Evolutionary conservation across 345 rosid species (phyloP).

Genomic region (Arabis alpina): DNA sequence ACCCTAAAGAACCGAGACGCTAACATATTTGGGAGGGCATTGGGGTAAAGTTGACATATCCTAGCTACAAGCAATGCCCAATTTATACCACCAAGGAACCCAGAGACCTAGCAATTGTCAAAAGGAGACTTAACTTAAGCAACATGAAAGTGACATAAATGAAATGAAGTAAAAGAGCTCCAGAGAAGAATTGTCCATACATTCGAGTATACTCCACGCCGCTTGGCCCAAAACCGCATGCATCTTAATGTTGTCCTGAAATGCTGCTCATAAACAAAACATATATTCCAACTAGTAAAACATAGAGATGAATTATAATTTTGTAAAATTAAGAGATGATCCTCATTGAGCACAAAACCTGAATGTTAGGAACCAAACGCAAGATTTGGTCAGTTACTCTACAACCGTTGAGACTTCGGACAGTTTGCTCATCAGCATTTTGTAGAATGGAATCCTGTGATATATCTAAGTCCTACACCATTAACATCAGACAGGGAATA

Average conservation of each 20-base stretch:
- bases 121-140: constrained; percentile 7
- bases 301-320: constrained; percentile 8
- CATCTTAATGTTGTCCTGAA: constrained; percentile 94
- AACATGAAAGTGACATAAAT: constrained; percentile 18
- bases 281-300: constrained; percentile 35
- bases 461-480: constrained; percentile 84
- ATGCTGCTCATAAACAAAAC: constrained; percentile 51
- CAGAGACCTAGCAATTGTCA: constrained; percentile 67
- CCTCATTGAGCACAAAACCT: constrained; percentile 53
- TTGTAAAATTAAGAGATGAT: background rate
- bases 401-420: constrained; percentile 98
- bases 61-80: constrained; percentile 99
- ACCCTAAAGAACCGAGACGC: constrained; percentile 94
- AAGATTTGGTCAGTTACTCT: constrained; percentile 98
- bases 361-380: constrained; percentile 94
- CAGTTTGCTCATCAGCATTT: constrained; percentile 92
- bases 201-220: constrained; percentile 98
- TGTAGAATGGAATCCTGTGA: constrained; percentile 91
- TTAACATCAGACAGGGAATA: constrained; percentile 31
- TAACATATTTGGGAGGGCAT: constrained; percentile 92
- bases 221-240: constrained; percentile 96
- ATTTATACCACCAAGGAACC: constrained; percentile 99
- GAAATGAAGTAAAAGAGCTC: constrained; percentile 19
- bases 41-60: constrained; percentile 96
- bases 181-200: constrained; percentile 48